phyloP scores from a whole-genome alignment of 495 filamentous ascomycete genomes.

The Aspergillus egyptiacus region DNA sequence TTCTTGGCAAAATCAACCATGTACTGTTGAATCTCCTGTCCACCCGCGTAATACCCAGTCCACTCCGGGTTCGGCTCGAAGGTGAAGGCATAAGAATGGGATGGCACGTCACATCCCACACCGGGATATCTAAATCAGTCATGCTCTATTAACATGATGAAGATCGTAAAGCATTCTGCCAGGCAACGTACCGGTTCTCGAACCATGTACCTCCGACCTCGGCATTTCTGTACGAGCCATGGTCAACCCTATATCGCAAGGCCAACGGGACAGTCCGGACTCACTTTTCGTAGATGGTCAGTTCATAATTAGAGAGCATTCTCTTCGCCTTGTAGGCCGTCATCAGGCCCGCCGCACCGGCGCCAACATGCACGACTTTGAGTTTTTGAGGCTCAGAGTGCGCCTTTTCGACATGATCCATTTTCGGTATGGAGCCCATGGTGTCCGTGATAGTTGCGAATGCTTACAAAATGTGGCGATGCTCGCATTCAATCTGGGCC shows the following conservation, averaged over 20 bases:
- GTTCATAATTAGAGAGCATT: background rate
- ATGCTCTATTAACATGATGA: too few relatives aligned
- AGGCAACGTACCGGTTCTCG: too few relatives aligned
- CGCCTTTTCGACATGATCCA: too few relatives aligned
- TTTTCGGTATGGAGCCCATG: too few relatives aligned
- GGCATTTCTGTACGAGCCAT: too few relatives aligned
- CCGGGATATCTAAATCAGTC: conserved; percentile 6
- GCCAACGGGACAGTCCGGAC: too few relatives aligned
- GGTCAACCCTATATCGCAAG: too few relatives aligned
- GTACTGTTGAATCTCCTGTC: conserved; percentile 42
- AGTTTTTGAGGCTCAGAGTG: too few relatives aligned
- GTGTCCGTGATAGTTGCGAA: too few relatives aligned
- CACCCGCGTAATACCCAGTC: conserved; percentile 43
- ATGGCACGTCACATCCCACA: conserved; percentile 38
- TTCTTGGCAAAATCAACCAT: conserved; percentile 31
- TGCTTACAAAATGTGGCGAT: too few relatives aligned
- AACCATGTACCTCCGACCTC: conserved; percentile 4
- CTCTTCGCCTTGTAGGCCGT: background rate
- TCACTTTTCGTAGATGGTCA: background rate
- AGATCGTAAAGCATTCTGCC: too few relatives aligned
- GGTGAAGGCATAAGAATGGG: conserved; percentile 50
- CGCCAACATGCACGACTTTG: background rate
- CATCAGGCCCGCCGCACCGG: background rate
- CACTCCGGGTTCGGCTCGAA: conserved; percentile 53
- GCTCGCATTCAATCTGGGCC: too few relatives aligned